These are phyloP conservation scores for Aspergillus sp. DNA, from an alignment of 2,329 filamentous ascomycete genomes.

Conservation along the genomic window DNA sequence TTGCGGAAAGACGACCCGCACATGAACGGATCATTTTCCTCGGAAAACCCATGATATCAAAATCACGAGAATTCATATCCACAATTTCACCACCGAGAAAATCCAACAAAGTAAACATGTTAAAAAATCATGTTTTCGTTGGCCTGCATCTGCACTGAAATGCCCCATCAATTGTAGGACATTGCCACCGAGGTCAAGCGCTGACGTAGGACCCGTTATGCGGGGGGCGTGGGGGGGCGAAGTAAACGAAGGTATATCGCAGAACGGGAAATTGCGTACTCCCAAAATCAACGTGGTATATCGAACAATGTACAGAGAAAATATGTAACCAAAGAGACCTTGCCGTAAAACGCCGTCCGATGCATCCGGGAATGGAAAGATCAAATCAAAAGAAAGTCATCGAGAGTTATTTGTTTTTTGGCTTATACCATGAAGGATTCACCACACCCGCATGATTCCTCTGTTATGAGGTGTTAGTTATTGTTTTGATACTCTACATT, in stretches of 20 bases:
- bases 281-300: slow-evolving; percentile 15
- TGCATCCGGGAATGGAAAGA: slow-evolving; percentile 21
- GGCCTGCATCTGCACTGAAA: not conserved
- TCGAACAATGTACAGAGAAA: slow-evolving; percentile 9
- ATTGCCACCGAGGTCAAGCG: not conserved
- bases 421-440: slow-evolving; percentile 81
- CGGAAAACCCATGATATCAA: too few species aligned
- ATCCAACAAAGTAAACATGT: too few species aligned
- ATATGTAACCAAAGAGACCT: slow-evolving; percentile 2
- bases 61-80: too few species aligned
- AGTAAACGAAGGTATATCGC: slow-evolving; percentile 3
- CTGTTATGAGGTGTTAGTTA: slow-evolving; percentile 44
- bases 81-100: too few species aligned
- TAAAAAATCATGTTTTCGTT: not conserved
- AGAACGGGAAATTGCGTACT: slow-evolving; percentile 5
- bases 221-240: not conserved
- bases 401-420: not conserved
- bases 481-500: not conserved
- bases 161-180: not conserved
- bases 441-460: slow-evolving; percentile 92
- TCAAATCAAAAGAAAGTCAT: slow-evolving; percentile 7
- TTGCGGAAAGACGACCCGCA: not conserved
- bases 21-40: not conserved
- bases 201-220: not conserved
- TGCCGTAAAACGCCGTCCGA: slow-evolving; percentile 28